Conservation (phyloP, 2,329 filamentous ascomycete species). For the Apiospora pterosperma region DNA sequence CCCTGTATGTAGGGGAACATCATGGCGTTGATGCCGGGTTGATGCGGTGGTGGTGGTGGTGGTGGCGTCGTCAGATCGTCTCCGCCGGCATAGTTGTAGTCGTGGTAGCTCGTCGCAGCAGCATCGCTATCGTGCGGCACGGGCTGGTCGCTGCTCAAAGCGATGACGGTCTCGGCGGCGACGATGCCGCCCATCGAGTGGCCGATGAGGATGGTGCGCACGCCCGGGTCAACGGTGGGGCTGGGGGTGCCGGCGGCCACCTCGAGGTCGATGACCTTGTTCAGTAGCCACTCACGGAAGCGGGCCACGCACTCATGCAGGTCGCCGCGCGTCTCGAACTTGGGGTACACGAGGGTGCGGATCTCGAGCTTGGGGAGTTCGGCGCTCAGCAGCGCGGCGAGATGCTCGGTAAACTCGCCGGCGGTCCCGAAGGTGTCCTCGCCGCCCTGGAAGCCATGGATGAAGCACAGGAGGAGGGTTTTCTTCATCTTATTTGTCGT, state of each 20-base stretch:
- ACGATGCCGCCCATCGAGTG: conserved; percentile 77
- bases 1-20: conserved; percentile 95
- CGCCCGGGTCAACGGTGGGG: conserved; percentile 28
- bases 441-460: conserved; percentile 86
- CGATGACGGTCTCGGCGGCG: conserved; percentile 80
- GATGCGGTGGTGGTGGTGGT: conserved; percentile 9
- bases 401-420: conserved; percentile 67
- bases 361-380: conserved; percentile 68
- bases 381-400: conserved; percentile 60
- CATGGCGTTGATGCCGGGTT: conserved; percentile 50
- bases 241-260: conserved; percentile 59
- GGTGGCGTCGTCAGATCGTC: background rate
- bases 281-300: conserved; percentile 81
- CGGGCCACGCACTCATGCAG: conserved; percentile 65
- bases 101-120: conserved; percentile 27
- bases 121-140: conserved; percentile 31
- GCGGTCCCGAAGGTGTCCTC: conserved; percentile 71
- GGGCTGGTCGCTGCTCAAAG: conserved; percentile 57
- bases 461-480: conserved; percentile 77
- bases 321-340: conserved; percentile 79
- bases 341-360: conserved; percentile 69
- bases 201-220: conserved; percentile 27
- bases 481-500: conserved; percentile 58
- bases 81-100: conserved; percentile 37
- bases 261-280: conserved; percentile 92